A percentile compares a stretch with the other conserved stretches of the same genome.
phyloP scores from a whole-genome alignment of 176 grass and related monocot genomes.

The Rhynchospora pubera region DNA sequence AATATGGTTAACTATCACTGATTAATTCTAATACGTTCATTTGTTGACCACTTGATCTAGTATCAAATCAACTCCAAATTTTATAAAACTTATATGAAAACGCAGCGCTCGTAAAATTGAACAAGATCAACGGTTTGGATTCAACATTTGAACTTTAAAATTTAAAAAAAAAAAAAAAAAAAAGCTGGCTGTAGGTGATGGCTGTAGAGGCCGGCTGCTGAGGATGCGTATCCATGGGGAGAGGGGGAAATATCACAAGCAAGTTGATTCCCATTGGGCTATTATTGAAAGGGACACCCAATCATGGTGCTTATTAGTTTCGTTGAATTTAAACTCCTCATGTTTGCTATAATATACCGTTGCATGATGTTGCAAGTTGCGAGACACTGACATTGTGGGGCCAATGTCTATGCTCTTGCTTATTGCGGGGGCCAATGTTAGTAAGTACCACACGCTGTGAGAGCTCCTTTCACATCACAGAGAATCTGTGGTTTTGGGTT shows the following conservation, averaged over 20 bases:
- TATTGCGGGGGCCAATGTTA: not conserved
- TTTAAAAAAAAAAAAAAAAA: too few species aligned
- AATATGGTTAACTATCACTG: too few species aligned
- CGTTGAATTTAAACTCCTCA: not conserved
- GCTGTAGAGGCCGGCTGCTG: too few species aligned
- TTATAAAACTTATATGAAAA: too few species aligned
- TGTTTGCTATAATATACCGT: not conserved
- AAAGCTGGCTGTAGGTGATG: too few species aligned
- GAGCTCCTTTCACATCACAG: not conserved
- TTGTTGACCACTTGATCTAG: too few species aligned
- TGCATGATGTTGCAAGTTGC: not conserved
- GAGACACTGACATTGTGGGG: not conserved
- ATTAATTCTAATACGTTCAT: too few species aligned
- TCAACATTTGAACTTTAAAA: too few species aligned
- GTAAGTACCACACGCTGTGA: not conserved
- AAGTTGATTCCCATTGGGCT: constrained; percentile 41
- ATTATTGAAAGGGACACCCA: constrained; percentile 47
- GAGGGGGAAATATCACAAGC: constrained; percentile 58
- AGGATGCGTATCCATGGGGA: too few species aligned
- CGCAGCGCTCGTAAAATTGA: too few species aligned
- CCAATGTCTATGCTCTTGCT: not conserved
- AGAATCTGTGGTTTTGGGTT: not conserved
- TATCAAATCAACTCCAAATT: too few species aligned
- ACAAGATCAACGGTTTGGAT: too few species aligned
- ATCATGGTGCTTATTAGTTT: constrained; percentile 34